Base-by-base conservation (phyloP, 2,329 filamentous ascomycete species). In the Aureobasidium pullulans region DNA sequence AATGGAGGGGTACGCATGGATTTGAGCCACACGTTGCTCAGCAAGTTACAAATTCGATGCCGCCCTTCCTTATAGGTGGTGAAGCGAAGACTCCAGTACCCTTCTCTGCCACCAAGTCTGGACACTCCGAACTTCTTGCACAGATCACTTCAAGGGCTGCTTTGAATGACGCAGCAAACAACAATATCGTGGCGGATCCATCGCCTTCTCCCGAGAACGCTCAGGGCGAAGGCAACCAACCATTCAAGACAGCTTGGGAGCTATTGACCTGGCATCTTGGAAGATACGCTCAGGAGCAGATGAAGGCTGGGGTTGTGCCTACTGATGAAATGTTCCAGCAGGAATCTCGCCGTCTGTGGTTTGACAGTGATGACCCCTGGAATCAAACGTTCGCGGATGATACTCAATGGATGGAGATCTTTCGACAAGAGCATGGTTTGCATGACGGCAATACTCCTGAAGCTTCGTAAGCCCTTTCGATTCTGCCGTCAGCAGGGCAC, bases 1-100 rank as follows among this genome's bases (percentile, higher is more conserved):
- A 79, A 44, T 84, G 81, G 81, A 77, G 76, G 56, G 80, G 81
- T 3, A 81, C 79, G 62, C 75, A 81, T 66, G 81, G 80, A 5
- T 67, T 83, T 4, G 76, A 78, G 59, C 68, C 76, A 15, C 71
- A 74, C 29, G 73, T 80, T 13, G 77, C 77, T 7, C 71, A 73
- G 2, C 73, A 76, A 46, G 77, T 80, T 56, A 77, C 75, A 1
- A 78, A 78, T 59, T 77, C 77, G 2, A 79, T 80, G 77, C 77
- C 77, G 10, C 77, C 77, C 3, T 79, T 79, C 61, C 70, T 79
- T 6, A 79, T 80, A 39, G 76, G 75, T 3, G 39, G 32, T 4
- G 54, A 57, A 16, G 39, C 54, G 9, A 57, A 57, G 23, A 57
- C 42, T 8, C 54, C 34, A 8, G 39, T 57, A 5, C 54, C 54